Evolutionary conservation across 1,284 basidiomycete genomes (phyloP).

Genomic region (Cerioporus squamosus): DNA sequence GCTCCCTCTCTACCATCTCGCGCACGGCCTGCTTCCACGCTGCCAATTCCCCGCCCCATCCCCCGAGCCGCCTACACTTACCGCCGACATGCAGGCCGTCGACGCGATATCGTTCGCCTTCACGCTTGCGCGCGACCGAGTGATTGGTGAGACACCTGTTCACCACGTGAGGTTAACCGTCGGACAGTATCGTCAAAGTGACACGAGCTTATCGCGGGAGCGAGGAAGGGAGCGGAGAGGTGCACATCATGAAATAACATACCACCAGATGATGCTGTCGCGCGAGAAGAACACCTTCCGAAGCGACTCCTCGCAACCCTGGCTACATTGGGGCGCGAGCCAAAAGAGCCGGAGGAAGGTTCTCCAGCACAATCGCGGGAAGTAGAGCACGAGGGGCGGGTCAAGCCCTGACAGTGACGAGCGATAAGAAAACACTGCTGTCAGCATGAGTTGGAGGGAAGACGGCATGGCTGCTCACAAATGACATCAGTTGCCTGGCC

Average conservation of each 20-base stretch:
- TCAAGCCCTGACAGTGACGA: constrained; percentile 54
- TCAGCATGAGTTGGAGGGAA: constrained; percentile 33
- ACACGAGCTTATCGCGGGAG: constrained; percentile 1
- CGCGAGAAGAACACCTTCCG: constrained; percentile 50
- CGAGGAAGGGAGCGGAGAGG: constrained; percentile 1
- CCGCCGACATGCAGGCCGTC: constrained; percentile 30
- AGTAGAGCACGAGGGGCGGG: constrained; percentile 60
- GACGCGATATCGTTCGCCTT: constrained; percentile 12
- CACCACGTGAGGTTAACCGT: background rate
- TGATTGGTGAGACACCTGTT: constrained; percentile 46
- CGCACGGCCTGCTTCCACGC: background rate
- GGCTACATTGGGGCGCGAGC: constrained; percentile 46
- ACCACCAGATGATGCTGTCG: constrained; percentile 64
- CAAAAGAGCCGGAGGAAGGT: constrained; percentile 55
- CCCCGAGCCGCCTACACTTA: constrained; percentile 29
- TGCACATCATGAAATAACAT: background rate
- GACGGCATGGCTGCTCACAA: constrained; percentile 60
- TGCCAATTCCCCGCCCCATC: constrained; percentile 30
- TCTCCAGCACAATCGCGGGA: constrained; percentile 56
- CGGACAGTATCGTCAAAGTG: no score
- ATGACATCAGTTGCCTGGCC: no score
- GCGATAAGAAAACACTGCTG: background rate
- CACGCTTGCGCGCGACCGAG: constrained; percentile 29
- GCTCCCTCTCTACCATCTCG: no score
- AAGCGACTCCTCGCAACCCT: constrained; percentile 53